These are phyloP conservation scores for Geranium brycei DNA, from an alignment of 345 rosid species.

Conservation along the genomic window DNA sequence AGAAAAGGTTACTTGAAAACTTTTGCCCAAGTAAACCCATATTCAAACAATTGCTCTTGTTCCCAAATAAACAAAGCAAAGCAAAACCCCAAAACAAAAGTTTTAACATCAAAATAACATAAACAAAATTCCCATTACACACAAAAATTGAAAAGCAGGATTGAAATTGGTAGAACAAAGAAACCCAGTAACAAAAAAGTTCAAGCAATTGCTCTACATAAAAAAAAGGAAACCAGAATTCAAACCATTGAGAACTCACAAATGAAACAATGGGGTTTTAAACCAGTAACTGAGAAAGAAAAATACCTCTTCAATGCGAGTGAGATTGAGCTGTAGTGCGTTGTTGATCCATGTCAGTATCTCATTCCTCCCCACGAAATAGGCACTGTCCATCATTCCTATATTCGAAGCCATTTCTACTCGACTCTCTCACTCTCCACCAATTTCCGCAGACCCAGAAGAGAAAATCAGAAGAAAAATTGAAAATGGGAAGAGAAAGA, in stretches of 20 bases:
- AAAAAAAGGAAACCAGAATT: not conserved
- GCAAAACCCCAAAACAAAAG: too few relatives aligned
- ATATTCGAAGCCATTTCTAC: constrained; percentile 65
- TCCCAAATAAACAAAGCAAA: too few relatives aligned
- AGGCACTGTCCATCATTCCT: constrained; percentile 98
- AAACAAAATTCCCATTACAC: too few relatives aligned
- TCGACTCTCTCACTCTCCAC: not conserved
- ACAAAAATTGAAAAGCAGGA: too few relatives aligned
- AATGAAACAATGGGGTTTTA: not conserved
- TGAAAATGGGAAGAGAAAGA: too few relatives aligned
- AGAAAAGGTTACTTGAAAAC: too few relatives aligned
- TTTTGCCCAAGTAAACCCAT: too few relatives aligned
- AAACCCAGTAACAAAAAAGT: not conserved
- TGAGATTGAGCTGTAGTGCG: constrained; percentile 76
- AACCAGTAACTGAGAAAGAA: not conserved
- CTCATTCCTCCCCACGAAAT: constrained; percentile 96
- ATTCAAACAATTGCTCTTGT: too few relatives aligned
- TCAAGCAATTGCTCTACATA: too few relatives aligned
- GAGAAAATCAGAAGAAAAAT: too few relatives aligned
- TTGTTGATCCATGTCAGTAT: constrained; percentile 83
- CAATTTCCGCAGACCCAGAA: too few relatives aligned
- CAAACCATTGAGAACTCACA: not conserved
- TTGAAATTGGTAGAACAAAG: not conserved
- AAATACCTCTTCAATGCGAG: constrained; percentile 82
- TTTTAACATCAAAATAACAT: too few relatives aligned